Percentiles rank a stretch among this genome's conserved stretches.
Conservation (phyloP, 768 basidiomycete genomes). For the Phlegmacium glaucopus region DNA sequence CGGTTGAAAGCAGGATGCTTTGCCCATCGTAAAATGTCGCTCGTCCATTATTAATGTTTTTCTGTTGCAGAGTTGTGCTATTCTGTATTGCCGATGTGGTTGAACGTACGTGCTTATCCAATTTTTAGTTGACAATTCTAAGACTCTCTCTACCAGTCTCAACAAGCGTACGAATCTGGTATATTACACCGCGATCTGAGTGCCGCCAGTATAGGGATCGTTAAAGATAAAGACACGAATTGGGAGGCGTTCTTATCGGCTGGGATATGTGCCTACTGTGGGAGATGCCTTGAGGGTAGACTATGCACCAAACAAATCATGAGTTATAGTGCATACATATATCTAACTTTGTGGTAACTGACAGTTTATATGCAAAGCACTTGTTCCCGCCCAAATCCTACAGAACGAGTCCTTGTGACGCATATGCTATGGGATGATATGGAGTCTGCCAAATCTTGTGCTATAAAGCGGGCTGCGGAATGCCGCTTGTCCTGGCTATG, state of each 20-base stretch:
- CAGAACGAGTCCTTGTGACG: neutral
- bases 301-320: neutral
- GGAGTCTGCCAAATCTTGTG: neutral
- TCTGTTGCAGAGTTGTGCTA: neutral
- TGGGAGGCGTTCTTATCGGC: neutral
- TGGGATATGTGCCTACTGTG: neutral
- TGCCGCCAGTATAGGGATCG: slow-evolving; percentile 1
- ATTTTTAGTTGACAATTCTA: neutral
- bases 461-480: too few species aligned
- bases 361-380: neutral
- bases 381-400: neutral
- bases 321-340: neutral
- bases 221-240: neutral
- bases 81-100: neutral
- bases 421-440: neutral
- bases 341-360: neutral
- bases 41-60: neutral
- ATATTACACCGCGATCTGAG: slow-evolving; percentile 3
- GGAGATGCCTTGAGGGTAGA: neutral
- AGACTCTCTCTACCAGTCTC: neutral
- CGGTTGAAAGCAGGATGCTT: neutral
- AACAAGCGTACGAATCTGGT: neutral
- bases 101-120: neutral
- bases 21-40: neutral
- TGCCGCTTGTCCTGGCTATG: too few species aligned